These are phyloP conservation scores for Prunus davidiana DNA, from an alignment of 306 rosid genomes.

Conservation along the genomic window DNA sequence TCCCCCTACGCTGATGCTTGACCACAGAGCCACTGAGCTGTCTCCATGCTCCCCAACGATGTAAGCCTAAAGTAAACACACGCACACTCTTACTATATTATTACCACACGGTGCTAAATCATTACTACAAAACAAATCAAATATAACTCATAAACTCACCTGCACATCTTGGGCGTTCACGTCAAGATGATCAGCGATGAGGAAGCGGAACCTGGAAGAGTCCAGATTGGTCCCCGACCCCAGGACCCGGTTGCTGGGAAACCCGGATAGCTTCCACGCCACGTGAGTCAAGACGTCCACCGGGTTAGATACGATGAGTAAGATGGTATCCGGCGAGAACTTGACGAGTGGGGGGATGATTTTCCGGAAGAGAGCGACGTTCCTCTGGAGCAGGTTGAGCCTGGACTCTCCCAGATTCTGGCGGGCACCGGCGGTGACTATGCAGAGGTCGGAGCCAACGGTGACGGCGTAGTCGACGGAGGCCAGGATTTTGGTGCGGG, in stretches of 20 bases:
- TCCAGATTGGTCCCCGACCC: slow-evolving; percentile 95
- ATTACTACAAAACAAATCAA: no score
- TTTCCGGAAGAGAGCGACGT: slow-evolving; percentile 54
- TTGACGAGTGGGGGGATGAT: slow-evolving; percentile 68
- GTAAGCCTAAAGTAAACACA: slow-evolving; percentile 48
- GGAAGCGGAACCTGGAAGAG: slow-evolving; percentile 84
- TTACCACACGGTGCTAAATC: no score
- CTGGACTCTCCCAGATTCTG: slow-evolving; percentile 75
- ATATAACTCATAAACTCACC: slow-evolving; percentile 32
- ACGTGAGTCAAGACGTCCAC: slow-evolving; percentile 79
- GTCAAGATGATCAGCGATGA: slow-evolving; percentile 89
- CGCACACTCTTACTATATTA: no score
- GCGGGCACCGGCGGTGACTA: slow-evolving; percentile 86
- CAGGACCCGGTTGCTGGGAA: slow-evolving; percentile 76
- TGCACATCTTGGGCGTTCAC: slow-evolving; percentile 92
- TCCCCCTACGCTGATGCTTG: slow-evolving; percentile 90
- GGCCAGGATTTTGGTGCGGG: slow-evolving; percentile 80
- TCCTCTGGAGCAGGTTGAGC: slow-evolving; percentile 73
- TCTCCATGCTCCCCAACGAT: slow-evolving; percentile 97
- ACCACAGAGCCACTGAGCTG: slow-evolving; percentile 97
- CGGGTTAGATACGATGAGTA: slow-evolving; percentile 76
- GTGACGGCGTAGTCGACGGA: slow-evolving; percentile 75
- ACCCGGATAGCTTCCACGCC: slow-evolving; percentile 88
- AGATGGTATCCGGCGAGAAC: slow-evolving; percentile 52
- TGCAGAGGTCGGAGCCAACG: slow-evolving; percentile 77